Base-by-base conservation (phyloP, 169 alveolate genomes). In the Sarcocystis neurona region DNA sequence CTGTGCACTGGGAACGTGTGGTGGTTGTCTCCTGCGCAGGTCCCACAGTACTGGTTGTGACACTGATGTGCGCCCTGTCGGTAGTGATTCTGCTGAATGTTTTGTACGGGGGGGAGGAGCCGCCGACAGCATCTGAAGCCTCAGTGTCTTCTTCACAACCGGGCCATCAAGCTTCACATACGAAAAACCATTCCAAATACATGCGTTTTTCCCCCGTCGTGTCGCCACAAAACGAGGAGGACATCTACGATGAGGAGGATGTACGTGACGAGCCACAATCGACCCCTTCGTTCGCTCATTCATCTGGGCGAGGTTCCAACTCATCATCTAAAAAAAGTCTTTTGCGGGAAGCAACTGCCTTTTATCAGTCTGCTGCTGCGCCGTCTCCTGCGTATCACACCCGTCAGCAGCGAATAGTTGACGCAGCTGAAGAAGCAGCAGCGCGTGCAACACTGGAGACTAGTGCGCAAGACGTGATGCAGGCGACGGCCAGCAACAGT, bases 21-120 rank as follows among this genome's bases (percentile, higher is more conserved):
- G 12, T 15, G 0, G 44, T 5, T 10, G 27, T 43, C 27, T 43
- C 50, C 41, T 15, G 6, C 41, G 1, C 89, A 84, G 89, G 89
- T 32, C 95, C 95, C n/a, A 87, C 93, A 20, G 88, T 92, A 12
- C 79, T 92, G 32, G 95, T 92, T 15, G 75, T 90, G 39, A 87
- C 95, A 4, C 66, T 92, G 46, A 85, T 92, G 12, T 68, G 86
- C 43, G 90, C 95, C 4, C 46, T 92, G 30, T 74, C 92, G 32
- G 92, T 93, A 18, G 92, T 90, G 44, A 91, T 92, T 41, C 30
- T 87, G n/a, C 48, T 92, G 66, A 92, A 92, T 60, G 72, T 92
- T 48, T 27, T 92, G 39, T 79, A 79, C 46, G 74, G 30, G 68
- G 74, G 46, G 30, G 32, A 43, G 20, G 53, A 0, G 46, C 10